Evolutionary conservation across 2,329 filamentous ascomycete species (phyloP), one percentile per base, ranked within the genome.

Genomic region (Drechslerella coelobrocha): DNA sequence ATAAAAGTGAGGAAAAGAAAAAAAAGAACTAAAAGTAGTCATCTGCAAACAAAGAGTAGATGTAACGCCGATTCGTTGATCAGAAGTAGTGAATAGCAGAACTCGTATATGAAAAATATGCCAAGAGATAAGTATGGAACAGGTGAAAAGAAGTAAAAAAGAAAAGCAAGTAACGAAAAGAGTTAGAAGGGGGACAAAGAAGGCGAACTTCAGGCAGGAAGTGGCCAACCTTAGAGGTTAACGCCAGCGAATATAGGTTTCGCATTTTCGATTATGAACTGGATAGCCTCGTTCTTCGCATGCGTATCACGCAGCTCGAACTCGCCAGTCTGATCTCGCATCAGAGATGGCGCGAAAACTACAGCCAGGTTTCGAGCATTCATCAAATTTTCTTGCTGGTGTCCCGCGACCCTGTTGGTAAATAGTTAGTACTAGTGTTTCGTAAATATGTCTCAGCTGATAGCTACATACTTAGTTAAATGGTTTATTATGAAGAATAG

Each of bases 291-390:
- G 75, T 96, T 96, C 84, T 97, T 97, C 75, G 88, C 85, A 78
- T 94, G 90, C 83, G 96, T 96, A 78, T 99, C 94, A 27, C 88
- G 93, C 87, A 99, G 95, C 79, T 99, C 94, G 72, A 92, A 88
- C 78, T 96, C 91, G 72, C 97, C 85, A 76, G 89, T 93, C 77
- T 88, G 84, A 62, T 95, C 92, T 75, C 93, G 86, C 91, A 99
- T 96, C 75, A 99, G 95, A 0, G 94, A 99, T 6, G 94, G 94
- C 7, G 94, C 94, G 78, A 99, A 99, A 37, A 99, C 94, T 43
- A 99, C 94, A 2, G 94, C 92, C 72, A 97, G 81, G 78, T 99
- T 99, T 80, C 95, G 90, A 62, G 93, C 90, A 23, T 91, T 96
- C 94, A 99, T 99, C 87, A 75, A 68, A 21, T 75, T 76, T 52